phyloP scores from a whole-genome alignment of 2,329 filamentous ascomycete genomes.

The Alternaria triticimaculans region DNA sequence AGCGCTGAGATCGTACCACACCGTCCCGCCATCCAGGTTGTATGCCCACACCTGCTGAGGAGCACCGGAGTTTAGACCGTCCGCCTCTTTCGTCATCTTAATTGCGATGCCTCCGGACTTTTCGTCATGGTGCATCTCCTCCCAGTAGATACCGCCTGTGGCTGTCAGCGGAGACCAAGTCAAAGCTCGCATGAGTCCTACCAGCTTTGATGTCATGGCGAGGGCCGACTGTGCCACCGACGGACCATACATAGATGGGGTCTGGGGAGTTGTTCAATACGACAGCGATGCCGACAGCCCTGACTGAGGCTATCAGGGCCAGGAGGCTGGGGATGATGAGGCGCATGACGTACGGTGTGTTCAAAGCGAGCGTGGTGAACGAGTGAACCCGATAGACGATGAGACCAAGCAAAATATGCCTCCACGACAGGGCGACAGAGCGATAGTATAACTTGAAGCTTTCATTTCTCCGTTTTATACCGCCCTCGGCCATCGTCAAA shows the following conservation, averaged over 20 bases:
- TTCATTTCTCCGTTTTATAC: neutral
- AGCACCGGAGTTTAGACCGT: slow-evolving; percentile 28
- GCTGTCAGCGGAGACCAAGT: neutral
- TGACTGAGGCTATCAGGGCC: slow-evolving; percentile 22
- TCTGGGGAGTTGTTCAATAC: slow-evolving; percentile 30
- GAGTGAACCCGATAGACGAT: neutral
- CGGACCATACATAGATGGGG: slow-evolving; percentile 34
- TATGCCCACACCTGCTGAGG: slow-evolving; percentile 35
- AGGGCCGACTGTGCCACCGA: slow-evolving; percentile 24
- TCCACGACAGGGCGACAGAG: neutral
- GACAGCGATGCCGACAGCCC: slow-evolving; percentile 33
- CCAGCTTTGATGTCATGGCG: slow-evolving; percentile 22
- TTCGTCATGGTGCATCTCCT: slow-evolving; percentile 25
- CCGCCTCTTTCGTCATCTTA: slow-evolving; percentile 31
- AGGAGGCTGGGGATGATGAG: slow-evolving; percentile 15
- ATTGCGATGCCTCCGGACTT: slow-evolving; percentile 35
- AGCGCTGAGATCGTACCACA: slow-evolving; percentile 37
- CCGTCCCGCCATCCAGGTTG: slow-evolving; percentile 26
- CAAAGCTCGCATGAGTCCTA: neutral
- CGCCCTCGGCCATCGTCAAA: neutral
- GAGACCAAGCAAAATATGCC: neutral
- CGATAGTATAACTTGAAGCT: neutral
- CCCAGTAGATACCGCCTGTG: slow-evolving; percentile 24
- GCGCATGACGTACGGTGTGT: slow-evolving; percentile 18
- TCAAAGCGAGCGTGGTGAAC: neutral